A percentile compares a stretch with the other conserved stretches of the same genome.
These are phyloP conservation scores for Fusarium armeniacum DNA, from an alignment of 2,329 filamentous ascomycete species.

Conservation along the genomic window DNA sequence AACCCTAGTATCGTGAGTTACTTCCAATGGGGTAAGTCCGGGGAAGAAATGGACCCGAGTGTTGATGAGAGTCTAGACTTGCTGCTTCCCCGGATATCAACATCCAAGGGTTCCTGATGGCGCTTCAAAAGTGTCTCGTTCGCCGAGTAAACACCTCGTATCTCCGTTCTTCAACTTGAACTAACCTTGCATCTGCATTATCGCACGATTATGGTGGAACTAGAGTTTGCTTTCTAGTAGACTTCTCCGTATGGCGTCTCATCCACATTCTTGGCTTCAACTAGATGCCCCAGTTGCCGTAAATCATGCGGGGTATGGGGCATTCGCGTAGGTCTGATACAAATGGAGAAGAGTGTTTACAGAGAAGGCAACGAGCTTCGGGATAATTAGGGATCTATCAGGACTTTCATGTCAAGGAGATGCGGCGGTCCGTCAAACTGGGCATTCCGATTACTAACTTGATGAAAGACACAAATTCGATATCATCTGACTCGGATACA, in stretches of 20 bases:
- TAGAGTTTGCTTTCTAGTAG: slow-evolving; percentile 1
- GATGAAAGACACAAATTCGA: slow-evolving; percentile 1
- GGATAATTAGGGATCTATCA: slow-evolving; percentile 36
- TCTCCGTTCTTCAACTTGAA: slow-evolving; percentile 17
- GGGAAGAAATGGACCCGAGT: slow-evolving; percentile 16
- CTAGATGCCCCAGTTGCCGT: neutral
- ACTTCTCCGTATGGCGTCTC: slow-evolving; percentile 27
- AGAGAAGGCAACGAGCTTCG: slow-evolving; percentile 19
- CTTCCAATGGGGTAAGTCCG: slow-evolving; percentile 24
- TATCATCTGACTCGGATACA: slow-evolving; percentile 5
- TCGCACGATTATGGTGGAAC: slow-evolving; percentile 23
- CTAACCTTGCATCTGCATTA: neutral
- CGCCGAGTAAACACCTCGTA: slow-evolving; percentile 37
- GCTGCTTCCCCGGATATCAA: slow-evolving; percentile 13
- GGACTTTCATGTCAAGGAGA: neutral
- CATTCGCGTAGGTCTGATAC: slow-evolving; percentile 8
- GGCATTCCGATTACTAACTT: slow-evolving; percentile 4
- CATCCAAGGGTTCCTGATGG: slow-evolving; percentile 7
- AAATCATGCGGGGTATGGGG: slow-evolving; percentile 36
- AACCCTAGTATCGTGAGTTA: slow-evolving; percentile 6
- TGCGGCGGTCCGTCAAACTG: neutral
- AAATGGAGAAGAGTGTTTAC: neutral
- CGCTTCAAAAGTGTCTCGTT: slow-evolving; percentile 20
- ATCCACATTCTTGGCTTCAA: slow-evolving; percentile 23
- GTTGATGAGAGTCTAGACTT: slow-evolving; percentile 12